Evolutionary conservation across 306 rosid species (phyloP), one percentile per base, ranked within the genome.

Genomic region (Leucaena leucocephala): DNA sequence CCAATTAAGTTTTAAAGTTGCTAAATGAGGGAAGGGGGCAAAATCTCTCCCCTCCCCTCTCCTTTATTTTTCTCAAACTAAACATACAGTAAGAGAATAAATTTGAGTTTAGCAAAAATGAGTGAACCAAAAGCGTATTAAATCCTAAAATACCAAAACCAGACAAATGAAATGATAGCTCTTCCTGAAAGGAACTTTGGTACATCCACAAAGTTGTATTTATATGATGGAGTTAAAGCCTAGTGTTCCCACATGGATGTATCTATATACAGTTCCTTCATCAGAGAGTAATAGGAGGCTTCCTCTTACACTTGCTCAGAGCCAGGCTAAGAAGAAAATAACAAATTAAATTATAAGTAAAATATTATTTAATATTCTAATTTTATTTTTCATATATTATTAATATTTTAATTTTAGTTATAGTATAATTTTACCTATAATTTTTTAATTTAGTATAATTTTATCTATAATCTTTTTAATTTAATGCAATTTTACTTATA

Each of bases 271-370:
- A 33, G 79, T 49, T 67, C 21, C 48, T 7, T 45, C 68, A 44
- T 27, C 36, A 13, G 59, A 15, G 64, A 13, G 52, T 27, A 27
- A 1, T 42, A 19, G 21, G 13, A 43, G 49, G 54, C 68, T 61
- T 77, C 81, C 64, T 76, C 82, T 76, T 82, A 33, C 7, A 40
- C 50, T 82, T 76, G 78, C 74, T 71, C 69, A 72, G 82, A 64
- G 66, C 70, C 34, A 76, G 75, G 78, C 78, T 43, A 45, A 82
- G 78, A 17, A 82, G 78, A 27, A 9, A 42, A 21, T n/a, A 19
- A 8, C 54, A 43, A 43, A 42, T 67, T 42, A 21, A 39, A 66
- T n/a, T 9, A 42, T 67, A 27, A 27, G 1, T 27, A 27, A 27
- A 27, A 27, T 27, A 27, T 0, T 0, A 27, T 1, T 27, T 27